Base-by-base conservation (phyloP, 805 yeast genomes). In the Ogataea pini region DNA sequence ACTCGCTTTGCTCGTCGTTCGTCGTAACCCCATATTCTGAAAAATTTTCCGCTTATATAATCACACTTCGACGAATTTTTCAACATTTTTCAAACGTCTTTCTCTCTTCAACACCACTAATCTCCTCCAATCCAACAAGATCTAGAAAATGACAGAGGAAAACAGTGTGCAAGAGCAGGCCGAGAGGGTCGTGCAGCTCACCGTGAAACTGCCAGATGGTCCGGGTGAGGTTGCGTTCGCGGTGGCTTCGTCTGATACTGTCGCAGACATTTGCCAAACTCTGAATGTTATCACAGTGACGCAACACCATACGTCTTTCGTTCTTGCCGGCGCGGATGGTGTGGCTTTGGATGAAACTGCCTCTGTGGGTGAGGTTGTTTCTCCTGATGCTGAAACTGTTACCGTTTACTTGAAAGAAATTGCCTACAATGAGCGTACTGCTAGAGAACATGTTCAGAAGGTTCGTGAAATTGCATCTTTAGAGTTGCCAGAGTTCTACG, bases 381-480 rank as follows among this genome's bases (percentile, higher is more conserved):
- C 55, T n/a, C 61, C 59, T 7, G 63, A 61, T 3, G 49, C 62
- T 8, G 59, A 59, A 14, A 60, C 60, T 18, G 57, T 80, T n/a
- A 54, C 62, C 1, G 62, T 87, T 42, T 67, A 63, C 14, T 63
- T 87, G 52, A 73, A 67, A 32, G 79, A 79, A 48, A 76, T 73
- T 45, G 72, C 83, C 1, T 88, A 88, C 71, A 82, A 76, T 49
- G 83, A 79, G 62, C 72, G 76, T 36, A 70, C 76, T 25, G 83
- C 86, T 24, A 71, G 80, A 51, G 78, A 77, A 22, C 96, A 89
- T 64, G 63, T 89, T 36, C 63, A 70, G 42, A 79, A 79, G 50
- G 77, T 83, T 42, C 79, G 95, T 63, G 89, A 83, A 47, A 69
- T 73, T 42, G 72, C 78, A 36, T 83, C 81, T 3, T 70, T 83